These are phyloP conservation scores for Salix arbutifolia DNA, from an alignment of 345 rosid genomes.

Conservation along the genomic window DNA sequence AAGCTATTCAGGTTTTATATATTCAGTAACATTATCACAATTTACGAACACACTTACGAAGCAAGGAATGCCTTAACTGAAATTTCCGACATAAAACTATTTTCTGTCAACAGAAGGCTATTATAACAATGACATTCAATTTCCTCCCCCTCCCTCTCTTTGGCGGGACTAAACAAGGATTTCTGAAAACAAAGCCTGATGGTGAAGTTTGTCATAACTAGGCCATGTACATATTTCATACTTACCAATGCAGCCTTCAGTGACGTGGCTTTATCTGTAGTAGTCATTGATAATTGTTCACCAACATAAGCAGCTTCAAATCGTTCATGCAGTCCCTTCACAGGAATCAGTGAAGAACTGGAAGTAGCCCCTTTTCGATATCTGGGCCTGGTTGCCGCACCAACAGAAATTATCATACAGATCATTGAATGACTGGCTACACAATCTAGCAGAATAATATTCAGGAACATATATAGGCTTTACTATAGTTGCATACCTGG, in stretches of 20 bases:
- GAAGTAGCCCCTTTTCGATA: slow-evolving; percentile 7
- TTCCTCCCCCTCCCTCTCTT: no score
- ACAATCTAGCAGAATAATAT: not conserved
- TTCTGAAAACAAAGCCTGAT: not conserved
- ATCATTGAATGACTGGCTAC: not conserved
- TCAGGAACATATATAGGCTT: not conserved
- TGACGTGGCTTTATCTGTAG: not conserved
- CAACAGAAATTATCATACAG: slow-evolving; percentile 1
- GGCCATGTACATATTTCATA: not conserved
- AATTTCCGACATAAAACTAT: no score
- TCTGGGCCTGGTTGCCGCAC: slow-evolving; percentile 19
- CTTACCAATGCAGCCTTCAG: slow-evolving; percentile 18
- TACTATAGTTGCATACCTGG: slow-evolving; percentile 6
- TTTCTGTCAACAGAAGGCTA: no score
- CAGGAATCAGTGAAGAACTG: slow-evolving; percentile 6
- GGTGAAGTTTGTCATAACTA: not conserved
- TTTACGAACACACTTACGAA: not conserved
- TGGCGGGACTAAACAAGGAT: not conserved
- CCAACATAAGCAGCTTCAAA: slow-evolving; percentile 8
- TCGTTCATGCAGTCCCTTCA: slow-evolving; percentile 8
- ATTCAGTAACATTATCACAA: not conserved
- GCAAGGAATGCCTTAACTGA: not conserved
- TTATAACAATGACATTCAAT: no score
- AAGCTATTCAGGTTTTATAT: not conserved
- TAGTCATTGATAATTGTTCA: slow-evolving; percentile 3